A percentile compares a stretch with the other conserved stretches of the same genome.
phyloP scores from a whole-genome alignment of 192 early-diverging fungal species.

The Thoreauomyces humboldtii region DNA sequence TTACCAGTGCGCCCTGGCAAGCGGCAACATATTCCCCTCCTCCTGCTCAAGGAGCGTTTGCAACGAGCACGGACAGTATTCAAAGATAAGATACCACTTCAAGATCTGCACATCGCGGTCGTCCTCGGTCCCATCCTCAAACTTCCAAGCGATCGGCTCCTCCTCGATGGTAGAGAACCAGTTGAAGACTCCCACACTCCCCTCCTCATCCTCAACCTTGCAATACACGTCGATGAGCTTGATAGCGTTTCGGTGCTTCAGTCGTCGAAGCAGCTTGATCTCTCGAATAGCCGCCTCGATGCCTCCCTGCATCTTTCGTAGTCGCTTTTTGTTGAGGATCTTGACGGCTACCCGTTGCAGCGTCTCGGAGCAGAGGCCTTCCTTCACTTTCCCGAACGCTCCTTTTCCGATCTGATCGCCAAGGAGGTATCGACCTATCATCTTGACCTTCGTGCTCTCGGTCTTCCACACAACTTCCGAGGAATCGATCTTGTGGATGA shows the following conservation, averaged over 20 bases:
- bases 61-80: constrained; percentile 58
- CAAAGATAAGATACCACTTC: constrained; percentile 59
- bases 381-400: constrained; percentile 62
- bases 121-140: constrained; percentile 45
- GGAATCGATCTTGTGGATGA: constrained; percentile 60
- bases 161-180: constrained; percentile 60
- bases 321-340: constrained; percentile 54
- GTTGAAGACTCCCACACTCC: constrained; percentile 47
- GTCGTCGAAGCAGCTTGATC: constrained; percentile 47
- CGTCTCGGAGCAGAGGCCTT: constrained; percentile 54
- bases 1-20: constrained; percentile 44
- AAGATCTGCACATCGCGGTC: constrained; percentile 39
- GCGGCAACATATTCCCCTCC: constrained; percentile 29
- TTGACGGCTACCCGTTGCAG: constrained; percentile 59
- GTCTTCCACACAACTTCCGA: constrained; percentile 49
- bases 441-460: constrained; percentile 40
- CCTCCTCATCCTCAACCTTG: constrained; percentile 59
- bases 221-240: constrained; percentile 55
- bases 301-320: constrained; percentile 54
- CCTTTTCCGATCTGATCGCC: constrained; percentile 61
- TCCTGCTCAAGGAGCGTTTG: constrained; percentile 53
- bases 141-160: constrained; percentile 52
- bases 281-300: constrained; percentile 50
- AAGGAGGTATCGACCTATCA: constrained; percentile 56
- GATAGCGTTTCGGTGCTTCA: constrained; percentile 53